phyloP scores from a whole-genome alignment of 2,329 filamentous ascomycete genomes.

The Ophiostoma ips region DNA sequence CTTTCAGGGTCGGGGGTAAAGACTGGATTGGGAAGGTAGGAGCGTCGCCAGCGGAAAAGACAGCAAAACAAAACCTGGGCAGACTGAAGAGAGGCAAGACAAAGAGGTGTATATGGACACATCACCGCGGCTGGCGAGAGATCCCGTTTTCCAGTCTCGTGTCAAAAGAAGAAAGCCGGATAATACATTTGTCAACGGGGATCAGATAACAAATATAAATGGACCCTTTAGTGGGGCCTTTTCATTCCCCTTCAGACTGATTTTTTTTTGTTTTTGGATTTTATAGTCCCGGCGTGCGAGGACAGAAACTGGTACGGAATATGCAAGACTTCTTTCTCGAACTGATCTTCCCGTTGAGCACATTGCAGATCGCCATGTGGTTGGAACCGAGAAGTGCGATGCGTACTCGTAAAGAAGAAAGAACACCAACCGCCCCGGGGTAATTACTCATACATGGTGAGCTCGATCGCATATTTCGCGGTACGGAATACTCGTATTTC shows the following conservation, averaged over 20 bases:
- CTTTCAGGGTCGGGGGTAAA: background rate
- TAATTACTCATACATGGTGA: too few species aligned
- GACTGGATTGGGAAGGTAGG: background rate
- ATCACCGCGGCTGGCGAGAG: too few species aligned
- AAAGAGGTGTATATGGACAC: background rate
- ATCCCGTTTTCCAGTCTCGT: too few species aligned
- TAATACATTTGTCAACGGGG: too few species aligned
- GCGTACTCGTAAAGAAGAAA: too few species aligned
- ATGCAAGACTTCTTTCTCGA: background rate
- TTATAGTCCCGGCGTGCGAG: background rate
- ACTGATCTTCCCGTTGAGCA: background rate
- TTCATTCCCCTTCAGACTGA: too few species aligned
- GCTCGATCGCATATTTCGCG: too few species aligned
- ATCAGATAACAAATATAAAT: too few species aligned
- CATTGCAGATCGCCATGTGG: conserved; percentile 1
- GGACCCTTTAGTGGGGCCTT: too few species aligned
- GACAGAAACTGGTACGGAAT: background rate
- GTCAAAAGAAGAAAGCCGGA: too few species aligned
- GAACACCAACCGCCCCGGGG: background rate
- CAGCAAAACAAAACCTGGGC: background rate
- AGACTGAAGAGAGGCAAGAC: background rate
- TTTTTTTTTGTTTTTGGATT: background rate
- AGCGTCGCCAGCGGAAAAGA: background rate
- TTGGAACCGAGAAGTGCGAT: background rate
- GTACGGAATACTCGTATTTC: too few species aligned